Percentiles rank a stretch among this genome's conserved stretches.
phyloP scores from a whole-genome alignment of 1,139 yeast species.

The Yamadazyma buinensis region DNA sequence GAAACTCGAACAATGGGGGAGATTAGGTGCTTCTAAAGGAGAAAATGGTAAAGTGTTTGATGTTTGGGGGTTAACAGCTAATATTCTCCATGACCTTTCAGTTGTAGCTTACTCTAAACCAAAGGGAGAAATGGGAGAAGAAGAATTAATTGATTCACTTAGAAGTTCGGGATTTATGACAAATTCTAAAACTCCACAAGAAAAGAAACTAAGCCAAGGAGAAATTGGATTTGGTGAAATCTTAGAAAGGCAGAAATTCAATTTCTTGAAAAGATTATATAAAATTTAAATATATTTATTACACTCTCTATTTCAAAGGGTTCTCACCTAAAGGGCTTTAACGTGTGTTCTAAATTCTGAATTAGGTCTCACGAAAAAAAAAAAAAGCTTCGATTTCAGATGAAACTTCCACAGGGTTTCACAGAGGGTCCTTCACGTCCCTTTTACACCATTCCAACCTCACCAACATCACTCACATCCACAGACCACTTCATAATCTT shows the following conservation, averaged over 20 bases:
- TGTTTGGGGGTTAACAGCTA: slow-evolving; percentile 92
- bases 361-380: too few relatives aligned
- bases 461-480: not conserved
- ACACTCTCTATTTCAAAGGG: too few relatives aligned
- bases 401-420: slow-evolving; percentile 3
- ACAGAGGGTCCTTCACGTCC: slow-evolving; percentile 10
- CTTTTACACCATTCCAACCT: slow-evolving; percentile 8
- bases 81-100: slow-evolving; percentile 76
- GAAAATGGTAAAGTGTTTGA: slow-evolving; percentile 50
- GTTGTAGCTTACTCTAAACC: slow-evolving; percentile 42
- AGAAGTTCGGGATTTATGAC: slow-evolving; percentile 49
- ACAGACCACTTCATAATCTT: slow-evolving; percentile 22
- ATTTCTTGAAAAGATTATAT: slow-evolving; percentile 38
- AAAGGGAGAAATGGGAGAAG: slow-evolving; percentile 51
- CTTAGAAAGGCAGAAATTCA: slow-evolving; percentile 43
- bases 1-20: slow-evolving; percentile 32
- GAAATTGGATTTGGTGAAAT: slow-evolving; percentile 50
- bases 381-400: too few relatives aligned
- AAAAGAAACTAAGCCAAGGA: slow-evolving; percentile 32
- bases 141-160: slow-evolving; percentile 57
- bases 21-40: slow-evolving; percentile 36
- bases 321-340: too few relatives aligned
- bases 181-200: slow-evolving; percentile 29
- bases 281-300: slow-evolving; percentile 13
- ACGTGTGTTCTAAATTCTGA: too few relatives aligned